Evolutionary conservation across 2,329 filamentous ascomycete species (phyloP).

Genomic region (Hymenoscyphus fructigenus): DNA sequence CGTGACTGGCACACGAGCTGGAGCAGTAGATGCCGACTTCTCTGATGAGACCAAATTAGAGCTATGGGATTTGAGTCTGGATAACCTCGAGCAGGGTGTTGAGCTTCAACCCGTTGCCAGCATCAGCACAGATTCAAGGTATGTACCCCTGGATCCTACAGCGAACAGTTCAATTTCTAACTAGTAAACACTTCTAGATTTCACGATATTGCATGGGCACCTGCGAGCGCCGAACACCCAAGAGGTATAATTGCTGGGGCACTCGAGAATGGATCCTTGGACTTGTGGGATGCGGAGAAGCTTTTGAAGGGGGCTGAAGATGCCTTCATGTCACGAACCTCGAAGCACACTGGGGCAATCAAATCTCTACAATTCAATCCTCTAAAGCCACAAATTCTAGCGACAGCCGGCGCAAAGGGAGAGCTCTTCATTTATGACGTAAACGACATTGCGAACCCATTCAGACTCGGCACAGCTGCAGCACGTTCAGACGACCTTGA

Average conservation of each 20-base stretch:
- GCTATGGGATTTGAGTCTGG: conserved; percentile 89
- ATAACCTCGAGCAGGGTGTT: conserved; percentile 69
- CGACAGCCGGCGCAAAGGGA: conserved; percentile 89
- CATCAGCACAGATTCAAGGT: conserved; percentile 89
- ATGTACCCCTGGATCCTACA: conserved; percentile 31
- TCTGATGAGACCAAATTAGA: conserved; percentile 96
- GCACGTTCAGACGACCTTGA: conserved; percentile 94
- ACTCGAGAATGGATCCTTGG: conserved; percentile 88
- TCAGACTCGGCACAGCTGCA: conserved; percentile 82
- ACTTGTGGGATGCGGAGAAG: conserved; percentile 86
- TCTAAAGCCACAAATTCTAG: conserved; percentile 83
- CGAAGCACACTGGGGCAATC: conserved; percentile 88
- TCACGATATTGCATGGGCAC: conserved; percentile 94
- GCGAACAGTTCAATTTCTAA: background rate
- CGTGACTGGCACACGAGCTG: conserved; percentile 90
- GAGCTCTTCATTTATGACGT: conserved; percentile 96
- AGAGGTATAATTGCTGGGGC: conserved; percentile 92
- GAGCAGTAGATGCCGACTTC: conserved; percentile 95
- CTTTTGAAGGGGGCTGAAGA: conserved; percentile 60
- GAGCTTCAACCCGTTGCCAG: conserved; percentile 85
- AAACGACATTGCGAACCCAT: conserved; percentile 84
- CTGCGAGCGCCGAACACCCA: conserved; percentile 73
- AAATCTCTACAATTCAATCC: conserved; percentile 98
- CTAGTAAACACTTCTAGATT: conserved; percentile 58
- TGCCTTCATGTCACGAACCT: conserved; percentile 80